Evolutionary conservation across 1,284 basidiomycete species (phyloP).

Genomic region (Flammula alnicola): DNA sequence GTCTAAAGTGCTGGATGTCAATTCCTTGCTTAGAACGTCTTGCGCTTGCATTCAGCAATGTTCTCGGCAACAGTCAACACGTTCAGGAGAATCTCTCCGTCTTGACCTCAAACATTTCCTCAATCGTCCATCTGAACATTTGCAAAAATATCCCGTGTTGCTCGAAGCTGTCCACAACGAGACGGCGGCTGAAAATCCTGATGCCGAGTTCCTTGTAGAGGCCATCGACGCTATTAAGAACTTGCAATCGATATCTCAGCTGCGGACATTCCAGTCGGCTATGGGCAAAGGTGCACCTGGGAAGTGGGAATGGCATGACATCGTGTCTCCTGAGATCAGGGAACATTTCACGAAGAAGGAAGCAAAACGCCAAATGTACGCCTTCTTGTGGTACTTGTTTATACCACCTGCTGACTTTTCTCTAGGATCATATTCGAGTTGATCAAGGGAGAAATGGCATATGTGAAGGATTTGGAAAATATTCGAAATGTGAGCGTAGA

Average conservation of each 20-base stretch:
- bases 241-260: conserved; percentile 75
- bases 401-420: conserved; percentile 2
- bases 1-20: conserved; percentile 22
- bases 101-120: conserved; percentile 89
- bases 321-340: conserved; percentile 77
- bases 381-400: background rate
- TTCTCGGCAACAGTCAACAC: conserved; percentile 58
- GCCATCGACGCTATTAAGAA: conserved; percentile 81
- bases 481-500: conserved; percentile 69
- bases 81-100: conserved; percentile 63
- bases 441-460: conserved; percentile 98
- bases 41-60: conserved; percentile 43
- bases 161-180: conserved; percentile 86
- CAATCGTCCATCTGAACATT: conserved; percentile 84
- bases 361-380: conserved; percentile 86
- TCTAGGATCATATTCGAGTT: conserved; percentile 87
- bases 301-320: conserved; percentile 89
- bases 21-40: background rate
- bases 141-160: conserved; percentile 89
- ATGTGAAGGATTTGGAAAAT: conserved; percentile 90
- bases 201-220: conserved; percentile 77
- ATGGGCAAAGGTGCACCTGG: conserved; percentile 78
- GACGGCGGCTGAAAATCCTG: conserved; percentile 79
- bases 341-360: conserved; percentile 76
- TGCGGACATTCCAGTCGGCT: conserved; percentile 86